These are phyloP conservation scores for Bretschneidera sinensis DNA, from an alignment of 345 rosid species.

Conservation along the genomic window DNA sequence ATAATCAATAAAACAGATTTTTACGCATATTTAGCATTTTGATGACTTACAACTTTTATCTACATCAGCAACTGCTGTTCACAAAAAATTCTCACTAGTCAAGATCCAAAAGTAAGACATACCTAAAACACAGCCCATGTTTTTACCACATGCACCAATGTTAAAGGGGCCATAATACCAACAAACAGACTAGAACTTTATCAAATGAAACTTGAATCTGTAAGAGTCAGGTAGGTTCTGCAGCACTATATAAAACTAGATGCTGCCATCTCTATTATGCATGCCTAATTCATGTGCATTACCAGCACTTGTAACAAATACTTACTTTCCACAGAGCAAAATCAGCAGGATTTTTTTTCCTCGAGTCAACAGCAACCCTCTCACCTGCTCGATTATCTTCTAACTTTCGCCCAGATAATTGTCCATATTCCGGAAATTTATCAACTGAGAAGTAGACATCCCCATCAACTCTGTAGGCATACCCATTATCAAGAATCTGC, in stretches of 20 bases:
- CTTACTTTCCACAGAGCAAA: conserved; percentile 94
- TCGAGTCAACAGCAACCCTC: conserved; percentile 80
- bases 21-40: not conserved
- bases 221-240: not conserved
- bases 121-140: not conserved
- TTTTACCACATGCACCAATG: not conserved
- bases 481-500: conserved; percentile 88
- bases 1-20: not conserved
- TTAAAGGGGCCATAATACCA: no score
- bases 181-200: no score
- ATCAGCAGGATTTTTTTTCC: conserved; percentile 95
- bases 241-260: no score
- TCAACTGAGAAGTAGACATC: conserved; percentile 84
- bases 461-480: conserved; percentile 71
- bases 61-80: not conserved
- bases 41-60: not conserved
- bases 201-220: no score
- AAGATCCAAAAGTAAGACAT: not conserved
- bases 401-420: conserved; percentile 73
- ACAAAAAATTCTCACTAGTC: not conserved
- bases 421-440: conserved; percentile 68
- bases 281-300: conserved; percentile 1
- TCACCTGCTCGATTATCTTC: conserved; percentile 97
- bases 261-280: not conserved
- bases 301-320: not conserved